Evolutionary conservation across 2,329 filamentous ascomycete genomes (phyloP).

Genomic region (Madurella mycetomatis): DNA sequence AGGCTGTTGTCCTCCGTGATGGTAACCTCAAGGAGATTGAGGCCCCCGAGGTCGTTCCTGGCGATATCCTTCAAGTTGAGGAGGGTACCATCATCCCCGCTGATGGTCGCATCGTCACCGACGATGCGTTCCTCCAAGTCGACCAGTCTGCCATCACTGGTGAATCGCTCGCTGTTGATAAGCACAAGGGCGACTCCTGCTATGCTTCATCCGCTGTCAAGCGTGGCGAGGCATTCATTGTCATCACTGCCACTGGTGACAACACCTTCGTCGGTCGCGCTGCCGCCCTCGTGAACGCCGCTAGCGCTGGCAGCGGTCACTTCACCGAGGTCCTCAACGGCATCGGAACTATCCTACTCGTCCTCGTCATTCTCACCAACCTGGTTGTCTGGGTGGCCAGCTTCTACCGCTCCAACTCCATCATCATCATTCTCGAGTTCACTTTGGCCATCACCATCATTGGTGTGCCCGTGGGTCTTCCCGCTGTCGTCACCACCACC

Average conservation of each 20-base stretch:
- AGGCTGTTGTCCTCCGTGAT: constrained; percentile 82
- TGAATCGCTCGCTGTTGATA: constrained; percentile 87
- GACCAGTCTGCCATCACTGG: constrained; percentile 91
- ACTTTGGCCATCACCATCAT: constrained; percentile 87
- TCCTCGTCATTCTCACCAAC: constrained; percentile 76
- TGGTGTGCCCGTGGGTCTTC: constrained; percentile 88
- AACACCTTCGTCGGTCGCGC: constrained; percentile 87
- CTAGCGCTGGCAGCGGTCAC: constrained; percentile 70
- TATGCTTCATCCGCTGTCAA: constrained; percentile 87
- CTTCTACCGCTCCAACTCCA: constrained; percentile 81
- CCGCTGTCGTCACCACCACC: constrained; percentile 87
- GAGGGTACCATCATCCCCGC: constrained; percentile 90
- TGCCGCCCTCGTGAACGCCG: constrained; percentile 77
- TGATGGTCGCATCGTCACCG: constrained; percentile 79
- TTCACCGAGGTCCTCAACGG: constrained; percentile 89
- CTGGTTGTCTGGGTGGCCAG: constrained; percentile 80
- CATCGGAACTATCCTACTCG: constrained; percentile 74
- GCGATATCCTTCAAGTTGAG: constrained; percentile 85
- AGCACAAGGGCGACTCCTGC: constrained; percentile 74
- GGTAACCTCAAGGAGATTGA: constrained; percentile 73
- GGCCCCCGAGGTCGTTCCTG: constrained; percentile 78
- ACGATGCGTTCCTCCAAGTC: constrained; percentile 80
- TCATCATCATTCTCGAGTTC: constrained; percentile 75
- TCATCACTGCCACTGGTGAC: constrained; percentile 81
- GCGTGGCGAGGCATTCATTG: constrained; percentile 79